Base-by-base conservation (phyloP, 1,284 basidiomycete species). In the Neolentinus lepideus region DNA sequence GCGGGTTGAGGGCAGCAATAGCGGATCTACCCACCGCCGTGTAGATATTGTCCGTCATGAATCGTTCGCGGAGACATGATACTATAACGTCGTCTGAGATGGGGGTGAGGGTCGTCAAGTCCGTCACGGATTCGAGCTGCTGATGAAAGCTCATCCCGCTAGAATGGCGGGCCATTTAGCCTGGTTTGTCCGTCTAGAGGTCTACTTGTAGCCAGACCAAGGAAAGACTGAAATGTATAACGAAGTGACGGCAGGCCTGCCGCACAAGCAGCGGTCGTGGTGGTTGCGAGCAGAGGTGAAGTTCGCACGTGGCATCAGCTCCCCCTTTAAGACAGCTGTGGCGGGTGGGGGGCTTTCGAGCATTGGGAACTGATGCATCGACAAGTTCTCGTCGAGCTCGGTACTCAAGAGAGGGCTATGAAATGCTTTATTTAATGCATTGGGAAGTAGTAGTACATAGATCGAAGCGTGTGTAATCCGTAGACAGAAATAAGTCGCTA, bases 1-100 rank as follows among this genome's bases (percentile, higher is more conserved):
- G 88, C 0, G 93, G 92, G 69, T 96, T 96, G 63, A 95, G 76
- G 27, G 89, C 88, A 60, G 96, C 84, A 60, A 95, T 73, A 8
- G 78, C 77, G 38, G 81, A 83, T 16, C 85, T 76, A 22, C 90
- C 89, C 56, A 94, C 70, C 59, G 68, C 75, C 26, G 92, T 93
- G 74, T 95, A 95, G 60, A 92, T 87, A 60, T 75, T 82, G 73
- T 93, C 89, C 1, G 83, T 75, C 75, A 92, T 84, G 71, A 94
- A 95, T 38, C 92, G 81, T 72, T 94, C 91, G 33, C 91, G 85
- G 53, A 95, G 79, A 59, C 88, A 90, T 59, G 89, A 81, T 54
- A 90, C 85, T 66, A 92, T 84, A 67, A 84, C 76, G 67, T 92
- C 89, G 75, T 92, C 89, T 6, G 84, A 84, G 57, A 86, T 65